Conservation (phyloP, 768 basidiomycete species). For the Termitomyces sp. region DNA sequence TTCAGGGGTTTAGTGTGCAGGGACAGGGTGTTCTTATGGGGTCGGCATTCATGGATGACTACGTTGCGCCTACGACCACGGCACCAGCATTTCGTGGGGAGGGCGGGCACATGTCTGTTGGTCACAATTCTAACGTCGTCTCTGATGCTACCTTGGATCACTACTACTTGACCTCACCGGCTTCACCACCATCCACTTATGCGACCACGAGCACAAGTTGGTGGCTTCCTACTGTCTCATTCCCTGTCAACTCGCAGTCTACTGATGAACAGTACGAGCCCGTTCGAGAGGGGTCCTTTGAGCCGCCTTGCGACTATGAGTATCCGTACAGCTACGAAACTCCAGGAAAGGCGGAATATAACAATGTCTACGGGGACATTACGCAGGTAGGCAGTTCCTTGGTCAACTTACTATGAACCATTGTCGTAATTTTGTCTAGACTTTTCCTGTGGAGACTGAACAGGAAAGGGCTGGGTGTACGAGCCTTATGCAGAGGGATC, state of each 20-base stretch:
- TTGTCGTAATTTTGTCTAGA: background rate
- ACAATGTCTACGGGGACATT: background rate
- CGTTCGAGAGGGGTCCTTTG: background rate
- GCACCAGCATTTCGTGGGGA: background rate
- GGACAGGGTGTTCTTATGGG: background rate
- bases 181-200: background rate
- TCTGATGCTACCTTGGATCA: background rate
- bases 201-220: background rate
- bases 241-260: background rate
- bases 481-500: background rate
- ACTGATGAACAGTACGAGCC: background rate
- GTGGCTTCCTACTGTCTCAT: background rate
- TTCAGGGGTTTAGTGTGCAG: background rate
- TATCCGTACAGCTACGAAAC: background rate
- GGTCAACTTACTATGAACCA: background rate
- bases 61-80: background rate
- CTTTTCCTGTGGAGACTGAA: background rate
- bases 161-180: background rate
- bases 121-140: too few species aligned
- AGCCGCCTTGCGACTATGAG: background rate
- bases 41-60: background rate
- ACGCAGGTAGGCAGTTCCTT: background rate
- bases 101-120: background rate
- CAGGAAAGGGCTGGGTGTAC: background rate
- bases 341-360: background rate